Percentiles rank a stretch among this genome's conserved stretches.
These are phyloP conservation scores for Vigna mungo DNA, from an alignment of 306 rosid genomes.

Conservation along the genomic window DNA sequence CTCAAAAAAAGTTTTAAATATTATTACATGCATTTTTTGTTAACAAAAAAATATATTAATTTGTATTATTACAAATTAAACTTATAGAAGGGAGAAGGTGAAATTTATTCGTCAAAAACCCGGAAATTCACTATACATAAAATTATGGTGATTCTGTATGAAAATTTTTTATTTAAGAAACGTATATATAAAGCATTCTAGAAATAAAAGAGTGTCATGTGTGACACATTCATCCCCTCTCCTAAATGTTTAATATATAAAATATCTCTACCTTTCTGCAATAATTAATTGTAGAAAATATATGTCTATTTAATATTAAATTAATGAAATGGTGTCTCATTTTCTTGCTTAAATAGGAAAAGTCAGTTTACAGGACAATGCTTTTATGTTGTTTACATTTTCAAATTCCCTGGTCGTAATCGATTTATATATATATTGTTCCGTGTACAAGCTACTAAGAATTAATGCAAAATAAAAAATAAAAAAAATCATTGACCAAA, in stretches of 20 bases:
- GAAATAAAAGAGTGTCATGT: constrained; percentile 54
- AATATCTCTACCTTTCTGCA: constrained; percentile 46
- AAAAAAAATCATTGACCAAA: constrained; percentile 48
- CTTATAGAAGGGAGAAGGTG: background rate
- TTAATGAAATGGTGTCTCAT: constrained; percentile 17
- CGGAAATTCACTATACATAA: background rate
- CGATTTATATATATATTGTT: constrained; percentile 27
- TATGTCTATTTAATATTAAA: background rate
- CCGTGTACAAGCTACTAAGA: constrained; percentile 1
- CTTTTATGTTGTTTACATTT: constrained; percentile 37
- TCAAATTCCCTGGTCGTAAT: constrained; percentile 43
- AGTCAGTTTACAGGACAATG: constrained; percentile 27
- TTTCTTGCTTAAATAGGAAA: constrained; percentile 55
- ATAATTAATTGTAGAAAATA: constrained; percentile 27
- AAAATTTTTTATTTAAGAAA: background rate
- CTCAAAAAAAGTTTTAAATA: background rate
- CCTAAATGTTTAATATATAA: constrained; percentile 44
- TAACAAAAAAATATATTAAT: background rate
- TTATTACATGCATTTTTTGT: background rate
- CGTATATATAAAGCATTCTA: background rate
- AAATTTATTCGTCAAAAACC: background rate
- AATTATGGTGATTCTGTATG: background rate
- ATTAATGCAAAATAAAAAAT: background rate
- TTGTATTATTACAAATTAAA: background rate
- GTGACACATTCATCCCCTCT: constrained; percentile 69